A percentile compares a stretch with the other conserved stretches of the same genome.
These are phyloP conservation scores for Hypoxylon sp. DNA, from an alignment of 2,329 filamentous ascomycete species.

Conservation along the genomic window DNA sequence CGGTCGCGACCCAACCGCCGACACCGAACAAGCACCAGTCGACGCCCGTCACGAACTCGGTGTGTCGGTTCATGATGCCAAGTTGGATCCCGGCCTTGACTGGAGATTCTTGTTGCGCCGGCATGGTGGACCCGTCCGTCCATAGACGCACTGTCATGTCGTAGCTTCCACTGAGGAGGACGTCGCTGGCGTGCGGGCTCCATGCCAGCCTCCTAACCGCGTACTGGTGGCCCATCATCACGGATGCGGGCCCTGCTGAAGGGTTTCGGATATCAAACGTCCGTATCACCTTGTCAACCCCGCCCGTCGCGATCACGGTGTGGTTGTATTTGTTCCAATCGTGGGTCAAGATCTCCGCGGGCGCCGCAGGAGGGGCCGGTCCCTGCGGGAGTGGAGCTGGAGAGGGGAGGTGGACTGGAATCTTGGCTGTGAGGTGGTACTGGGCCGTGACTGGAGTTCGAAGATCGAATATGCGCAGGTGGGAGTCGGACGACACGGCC, in stretches of 20 bases:
- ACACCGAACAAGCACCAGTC: constrained; percentile 98
- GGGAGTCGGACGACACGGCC: constrained; percentile 88
- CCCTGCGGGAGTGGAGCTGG: constrained; percentile 57
- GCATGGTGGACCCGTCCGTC: constrained; percentile 75
- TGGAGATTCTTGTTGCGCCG: constrained; percentile 50
- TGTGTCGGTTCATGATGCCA: constrained; percentile 91
- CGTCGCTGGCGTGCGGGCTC: constrained; percentile 93
- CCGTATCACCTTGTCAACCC: constrained; percentile 87
- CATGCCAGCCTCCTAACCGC: constrained; percentile 87
- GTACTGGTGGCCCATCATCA: constrained; percentile 90
- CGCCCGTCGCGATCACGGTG: constrained; percentile 85
- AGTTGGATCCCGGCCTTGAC: constrained; percentile 75
- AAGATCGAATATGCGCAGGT: constrained; percentile 91
- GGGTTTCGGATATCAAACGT: constrained; percentile 91
- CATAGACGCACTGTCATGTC: constrained; percentile 98
- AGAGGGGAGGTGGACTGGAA: constrained; percentile 82
- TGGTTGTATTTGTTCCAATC: constrained; percentile 99
- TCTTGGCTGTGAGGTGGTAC: constrained; percentile 85
- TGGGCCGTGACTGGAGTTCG: constrained; percentile 86
- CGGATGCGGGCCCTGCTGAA: constrained; percentile 75
- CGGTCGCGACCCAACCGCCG: constrained; percentile 95
- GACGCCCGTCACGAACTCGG: constrained; percentile 94
- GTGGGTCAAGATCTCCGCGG: constrained; percentile 89
- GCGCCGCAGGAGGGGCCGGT: constrained; percentile 61
- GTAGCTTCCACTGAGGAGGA: constrained; percentile 90